phyloP scores from a whole-genome alignment of 2,329 filamentous ascomycete species.

The Fusarium xylarioides region DNA sequence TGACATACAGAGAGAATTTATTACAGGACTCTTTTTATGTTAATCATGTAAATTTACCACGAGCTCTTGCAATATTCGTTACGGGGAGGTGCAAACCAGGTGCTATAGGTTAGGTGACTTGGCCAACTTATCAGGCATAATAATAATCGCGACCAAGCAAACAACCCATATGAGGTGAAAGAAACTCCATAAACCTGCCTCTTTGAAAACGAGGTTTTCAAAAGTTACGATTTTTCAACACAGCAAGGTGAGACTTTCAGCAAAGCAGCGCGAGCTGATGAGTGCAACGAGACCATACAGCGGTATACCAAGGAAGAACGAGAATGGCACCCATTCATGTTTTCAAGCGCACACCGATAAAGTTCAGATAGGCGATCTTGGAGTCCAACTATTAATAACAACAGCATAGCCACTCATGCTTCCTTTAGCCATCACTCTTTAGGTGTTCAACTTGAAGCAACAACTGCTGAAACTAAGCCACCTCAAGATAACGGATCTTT shows the following conservation, averaged over 20 bases:
- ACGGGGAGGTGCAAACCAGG: rapidly evolving
- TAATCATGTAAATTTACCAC: neutral
- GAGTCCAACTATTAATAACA: neutral
- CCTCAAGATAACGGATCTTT: neutral
- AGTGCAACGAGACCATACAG: no score
- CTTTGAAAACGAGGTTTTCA: neutral
- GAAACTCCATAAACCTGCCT: neutral
- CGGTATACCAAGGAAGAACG: neutral
- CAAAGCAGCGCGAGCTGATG: neutral
- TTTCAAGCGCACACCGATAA: neutral
- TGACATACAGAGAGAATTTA: rapidly evolving
- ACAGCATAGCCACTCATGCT: neutral
- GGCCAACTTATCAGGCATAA: rapidly evolving
- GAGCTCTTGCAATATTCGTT: rapidly evolving
- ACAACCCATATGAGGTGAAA: neutral
- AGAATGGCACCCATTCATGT: neutral
- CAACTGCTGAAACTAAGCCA: neutral
- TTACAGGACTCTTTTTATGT: rapidly evolving
- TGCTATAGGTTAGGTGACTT: neutral
- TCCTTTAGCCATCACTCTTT: no score
- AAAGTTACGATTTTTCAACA: no score
- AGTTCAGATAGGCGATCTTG: neutral
- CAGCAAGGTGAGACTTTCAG: neutral
- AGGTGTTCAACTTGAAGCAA: no score
- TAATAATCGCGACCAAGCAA: neutral